Evolutionary conservation across 2,329 filamentous ascomycete genomes (phyloP), one percentile per base, ranked within the genome.

Genomic region (Aspergillus fructus): DNA sequence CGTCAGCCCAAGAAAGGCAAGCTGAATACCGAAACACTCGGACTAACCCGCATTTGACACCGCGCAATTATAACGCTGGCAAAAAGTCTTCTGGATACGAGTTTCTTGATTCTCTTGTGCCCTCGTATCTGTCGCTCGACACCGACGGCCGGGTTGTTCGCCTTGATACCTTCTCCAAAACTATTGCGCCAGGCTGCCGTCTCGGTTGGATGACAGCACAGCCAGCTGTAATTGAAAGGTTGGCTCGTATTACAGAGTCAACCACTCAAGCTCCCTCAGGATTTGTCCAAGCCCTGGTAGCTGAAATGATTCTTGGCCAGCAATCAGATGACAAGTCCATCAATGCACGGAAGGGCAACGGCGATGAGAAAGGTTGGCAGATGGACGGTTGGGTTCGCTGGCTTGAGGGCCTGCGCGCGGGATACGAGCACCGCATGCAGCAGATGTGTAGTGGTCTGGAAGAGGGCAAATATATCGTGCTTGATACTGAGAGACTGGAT

Each of bases 111-210:
- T 90, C 88, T 2, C 83, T 97, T 11, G 85, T 88, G 3, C 92
- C 91, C 0, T 94, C 90, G 0, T 96, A 90, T 73, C 79, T 97
- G 43, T 88, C 83, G 60, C 73, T 97, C 55, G 93, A 97, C 70
- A 83, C 84, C 19, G 89, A 96, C 66, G 93, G 93, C 56, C 88
- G 93, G 37, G 93, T 97, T 42, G 83, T 97, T 57, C 88, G 93
- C 47, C 82, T 97, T 3, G 93, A 97, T 73, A 96, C 93, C 1
- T 97, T 97, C 74, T 94, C 90, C 68, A 97, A 97, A 77, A 96
- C 91, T 0, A 84, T 96, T 17, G 92, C 92, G 0, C 93, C 93
- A 0, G 93, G 93, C 2, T 96, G 91, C 69, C 87, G 93, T 30
- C 79, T 97, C 1, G 93, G 93, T 41, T 97, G 92, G 91, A 87